A percentile compares a stretch with the other conserved stretches of the same genome.
Conservation (phyloP, 352 stramenopile genomes). For the Phytopythium montanum region DNA sequence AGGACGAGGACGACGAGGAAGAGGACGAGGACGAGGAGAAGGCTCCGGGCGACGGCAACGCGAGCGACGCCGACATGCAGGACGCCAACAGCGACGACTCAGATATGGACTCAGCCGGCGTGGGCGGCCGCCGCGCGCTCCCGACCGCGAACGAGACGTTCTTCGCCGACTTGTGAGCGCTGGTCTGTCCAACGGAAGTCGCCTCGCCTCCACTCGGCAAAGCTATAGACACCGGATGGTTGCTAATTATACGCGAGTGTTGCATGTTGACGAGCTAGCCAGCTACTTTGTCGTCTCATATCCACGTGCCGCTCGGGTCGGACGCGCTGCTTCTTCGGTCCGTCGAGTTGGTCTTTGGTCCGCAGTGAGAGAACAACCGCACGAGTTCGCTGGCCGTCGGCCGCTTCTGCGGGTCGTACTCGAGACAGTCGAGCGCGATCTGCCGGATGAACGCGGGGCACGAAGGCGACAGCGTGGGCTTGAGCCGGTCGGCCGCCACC, state of each 20-base stretch:
- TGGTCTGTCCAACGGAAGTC: neutral
- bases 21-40: conserved; percentile 51
- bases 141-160: conserved; percentile 76
- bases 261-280: neutral
- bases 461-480: conserved; percentile 20
- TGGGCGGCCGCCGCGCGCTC: conserved; percentile 42
- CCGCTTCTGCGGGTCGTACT: conserved; percentile 26
- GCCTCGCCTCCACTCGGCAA: neutral
- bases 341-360: neutral
- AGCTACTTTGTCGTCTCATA: neutral
- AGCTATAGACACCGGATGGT: conserved; percentile 1
- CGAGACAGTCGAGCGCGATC: conserved; percentile 30
- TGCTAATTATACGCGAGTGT: neutral
- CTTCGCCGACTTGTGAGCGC: conserved; percentile 74
- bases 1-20: conserved; percentile 73
- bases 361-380: neutral
- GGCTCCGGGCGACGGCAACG: conserved; percentile 27
- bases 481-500: conserved; percentile 25
- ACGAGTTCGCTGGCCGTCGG: conserved; percentile 29
- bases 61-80: conserved; percentile 76
- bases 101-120: conserved; percentile 23
- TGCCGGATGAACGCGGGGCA: conserved; percentile 39
- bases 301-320: neutral
- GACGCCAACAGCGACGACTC: conserved; percentile 75
- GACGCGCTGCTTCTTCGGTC: neutral